A percentile compares a stretch with the other conserved stretches of the same genome.
These are phyloP conservation scores for Blastomyces percursus DNA, from an alignment of 2,329 filamentous ascomycete genomes.

Conservation along the genomic window DNA sequence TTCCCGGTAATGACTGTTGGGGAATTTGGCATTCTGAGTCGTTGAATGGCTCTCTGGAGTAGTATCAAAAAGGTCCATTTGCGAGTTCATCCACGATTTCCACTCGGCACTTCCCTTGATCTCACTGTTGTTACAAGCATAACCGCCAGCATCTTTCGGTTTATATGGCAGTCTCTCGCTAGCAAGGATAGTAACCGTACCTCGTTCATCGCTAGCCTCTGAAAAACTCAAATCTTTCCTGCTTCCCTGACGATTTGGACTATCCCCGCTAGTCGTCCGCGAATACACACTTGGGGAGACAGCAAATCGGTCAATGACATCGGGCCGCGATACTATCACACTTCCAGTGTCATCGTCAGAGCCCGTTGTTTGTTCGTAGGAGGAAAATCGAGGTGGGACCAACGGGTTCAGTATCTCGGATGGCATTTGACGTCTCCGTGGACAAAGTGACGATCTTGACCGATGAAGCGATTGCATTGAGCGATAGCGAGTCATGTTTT, in stretches of 20 bases:
- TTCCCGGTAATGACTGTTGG: constrained; percentile 22
- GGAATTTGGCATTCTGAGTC: not conserved
- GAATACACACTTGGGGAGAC: constrained; percentile 27
- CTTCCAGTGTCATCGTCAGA: constrained; percentile 12
- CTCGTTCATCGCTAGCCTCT: constrained; percentile 13
- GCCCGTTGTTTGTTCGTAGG: constrained; percentile 3
- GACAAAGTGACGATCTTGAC: constrained; percentile 13
- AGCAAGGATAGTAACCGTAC: constrained; percentile 18
- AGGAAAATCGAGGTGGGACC: not conserved
- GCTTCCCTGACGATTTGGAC: constrained; percentile 10
- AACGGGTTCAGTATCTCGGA: constrained; percentile 7
- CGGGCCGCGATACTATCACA: constrained; percentile 10
- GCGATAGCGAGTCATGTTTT: constrained; percentile 6
- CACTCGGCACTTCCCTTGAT: constrained; percentile 14
- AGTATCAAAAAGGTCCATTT: constrained; percentile 16
- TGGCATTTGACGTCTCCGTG: not conserved
- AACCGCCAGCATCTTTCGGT: constrained; percentile 3
- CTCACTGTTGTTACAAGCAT: constrained; percentile 1
- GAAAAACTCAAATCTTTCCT: constrained; percentile 1
- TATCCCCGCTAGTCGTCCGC: constrained; percentile 21
- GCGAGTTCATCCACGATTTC: constrained; percentile 19
- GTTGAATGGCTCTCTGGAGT: constrained; percentile 1
- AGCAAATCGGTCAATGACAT: constrained; percentile 5
- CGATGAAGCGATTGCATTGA: constrained; percentile 5
- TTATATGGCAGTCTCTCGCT: constrained; percentile 12